Evolutionary conservation across 1,284 basidiomycete species (phyloP), one percentile per base, ranked within the genome.

Genomic region (Veloboletus limbatus): DNA sequence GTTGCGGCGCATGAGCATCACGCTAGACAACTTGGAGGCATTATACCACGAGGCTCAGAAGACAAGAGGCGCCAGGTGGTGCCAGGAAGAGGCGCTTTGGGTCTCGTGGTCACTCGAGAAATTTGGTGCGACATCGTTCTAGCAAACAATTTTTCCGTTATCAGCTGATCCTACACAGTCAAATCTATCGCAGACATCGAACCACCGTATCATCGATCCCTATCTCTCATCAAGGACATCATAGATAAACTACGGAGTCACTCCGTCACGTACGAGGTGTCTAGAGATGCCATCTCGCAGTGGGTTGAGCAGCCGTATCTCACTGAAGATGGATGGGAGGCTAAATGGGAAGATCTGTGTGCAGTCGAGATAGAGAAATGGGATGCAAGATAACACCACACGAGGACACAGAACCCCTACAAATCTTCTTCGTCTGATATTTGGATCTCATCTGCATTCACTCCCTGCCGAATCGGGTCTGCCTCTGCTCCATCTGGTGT

Each of bases 401-500:
- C 32, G 32, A 41, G 43, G 25, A 51, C 11, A 52, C 48, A 49
- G 34, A 51, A 48, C 53, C 11, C 53, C 49, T 67, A 75, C 54
- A 71, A 48, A 62, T 86, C 82, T 55, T 89, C 86, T 46, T 89
- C 87, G 62, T 90, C 87, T 43, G 84, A 86, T 59, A 91, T 91
- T 55, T 87, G 88, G 52, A 91, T 91, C 68, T 91, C 88, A 48
- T 91, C 88, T 34, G 69, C 78, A 62, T 91, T 91, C 11, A 64
- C 72, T 47, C 69, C 70, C 56, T 45, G 62, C 58, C 34, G 62
- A 59, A 53, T 26, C 43, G 55, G 55, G 46, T 47, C 58, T 30
- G 58, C 49, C 22, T 55, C 68, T 25, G 57, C 54, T 17, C 60
- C 67, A 28, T 66, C 66, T 11, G 62, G 62, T 38, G 57, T 54